Evolutionary conservation across 805 yeast species (phyloP), one percentile per base, ranked within the genome.

Genomic region (Wickerhamiella hasegawae): DNA sequence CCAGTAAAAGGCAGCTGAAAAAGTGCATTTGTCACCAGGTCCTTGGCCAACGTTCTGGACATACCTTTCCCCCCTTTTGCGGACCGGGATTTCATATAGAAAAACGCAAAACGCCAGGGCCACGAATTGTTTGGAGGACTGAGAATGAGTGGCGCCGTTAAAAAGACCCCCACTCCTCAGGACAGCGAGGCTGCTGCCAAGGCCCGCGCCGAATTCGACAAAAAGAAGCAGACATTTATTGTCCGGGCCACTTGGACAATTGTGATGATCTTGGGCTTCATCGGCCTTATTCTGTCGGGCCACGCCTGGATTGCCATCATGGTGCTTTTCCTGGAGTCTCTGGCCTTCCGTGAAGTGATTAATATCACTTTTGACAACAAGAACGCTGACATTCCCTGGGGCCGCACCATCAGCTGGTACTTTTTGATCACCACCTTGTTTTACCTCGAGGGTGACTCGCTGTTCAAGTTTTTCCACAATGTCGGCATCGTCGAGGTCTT

Each of bases 181-280:
- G n/a, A n/a, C n/a, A n/a, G n/a, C n/a, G n/a, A n/a, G n/a, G n/a
- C n/a, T n/a, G n/a, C n/a, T n/a, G n/a, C 24, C 6, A 21, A 21
- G 16, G 28, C 28, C 6, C 15, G 6, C 15, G n/a, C 16, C 71
- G 42, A 54, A 49, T 28, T 5, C n/a, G 79, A 73, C 44, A 70
- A 69, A 59, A 81, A 81, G 60, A 76, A 75, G 45, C 85, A 76
- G 58, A 78, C 85, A 29, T 84, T 90, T 50, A 54, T 84, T 32
- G 81, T 84, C 18, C 72, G 98, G 46, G 76, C 97, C 3, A 63
- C 80, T 32, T 90, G 97, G 97, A 80, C 96, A 0, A 57, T 90
- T 47, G 83, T 90, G 14, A 85, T 90, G 96, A 76, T 90, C 40
- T 57, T 64, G 14, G 73, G 72, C 4, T 78, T 84, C 56, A 71